These are phyloP conservation scores for Cordyceps javanica DNA, from an alignment of 2,329 filamentous ascomycete genomes.

Conservation along the genomic window DNA sequence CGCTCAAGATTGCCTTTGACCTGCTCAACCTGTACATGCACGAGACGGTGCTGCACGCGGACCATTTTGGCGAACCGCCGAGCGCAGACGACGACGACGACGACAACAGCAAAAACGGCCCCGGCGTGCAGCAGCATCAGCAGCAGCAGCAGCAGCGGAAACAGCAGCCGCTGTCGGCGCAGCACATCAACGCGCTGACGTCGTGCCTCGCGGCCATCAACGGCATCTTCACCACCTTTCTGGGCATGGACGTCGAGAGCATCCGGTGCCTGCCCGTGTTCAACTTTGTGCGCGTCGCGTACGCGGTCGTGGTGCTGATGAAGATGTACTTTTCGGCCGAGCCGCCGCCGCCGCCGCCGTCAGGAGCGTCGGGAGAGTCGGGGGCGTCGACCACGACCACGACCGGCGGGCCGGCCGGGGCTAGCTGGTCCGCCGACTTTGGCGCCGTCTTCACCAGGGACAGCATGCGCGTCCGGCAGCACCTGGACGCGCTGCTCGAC, in stretches of 20 bases:
- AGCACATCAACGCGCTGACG: conserved; percentile 61
- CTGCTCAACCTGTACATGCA: conserved; percentile 68
- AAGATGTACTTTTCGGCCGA: conserved; percentile 67
- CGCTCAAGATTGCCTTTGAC: conserved; percentile 57
- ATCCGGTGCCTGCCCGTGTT: conserved; percentile 64
- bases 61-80: conserved; percentile 48
- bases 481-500: conserved; percentile 63
- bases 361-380: not conserved
- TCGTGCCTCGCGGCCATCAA: conserved; percentile 63
- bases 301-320: conserved; percentile 64
- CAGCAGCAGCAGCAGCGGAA: not conserved
- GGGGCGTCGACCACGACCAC: too few relatives aligned
- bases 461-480: conserved; percentile 57
- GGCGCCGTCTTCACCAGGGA: conserved; percentile 64
- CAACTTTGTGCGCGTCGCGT: conserved; percentile 65
- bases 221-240: conserved; percentile 58
- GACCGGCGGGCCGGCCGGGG: too few relatives aligned
- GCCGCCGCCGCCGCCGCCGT: conserved; percentile 34
- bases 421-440: conserved; percentile 60
- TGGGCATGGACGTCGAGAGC: conserved; percentile 50
- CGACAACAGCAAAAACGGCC: conserved; percentile 36
- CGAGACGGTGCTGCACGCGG: conserved; percentile 64
- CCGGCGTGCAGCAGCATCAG: conserved; percentile 23
- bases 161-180: conserved; percentile 33
- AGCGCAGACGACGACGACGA: conserved; percentile 38